These are phyloP conservation scores for Didymosphaeria variabile DNA, from an alignment of 2,329 filamentous ascomycete genomes.

Conservation along the genomic window DNA sequence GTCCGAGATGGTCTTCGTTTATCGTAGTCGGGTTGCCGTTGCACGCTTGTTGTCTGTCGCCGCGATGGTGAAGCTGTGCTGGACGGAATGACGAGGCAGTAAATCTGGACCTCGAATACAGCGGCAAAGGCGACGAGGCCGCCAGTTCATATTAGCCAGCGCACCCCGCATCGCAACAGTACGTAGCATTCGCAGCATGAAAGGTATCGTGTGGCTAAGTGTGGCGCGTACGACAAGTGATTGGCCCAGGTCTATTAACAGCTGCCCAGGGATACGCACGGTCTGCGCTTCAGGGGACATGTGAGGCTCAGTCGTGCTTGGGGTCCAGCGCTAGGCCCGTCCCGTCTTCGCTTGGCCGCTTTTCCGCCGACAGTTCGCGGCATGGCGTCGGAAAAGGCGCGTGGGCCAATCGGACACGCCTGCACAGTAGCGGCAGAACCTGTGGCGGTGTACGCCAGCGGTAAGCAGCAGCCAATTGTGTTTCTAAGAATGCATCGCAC, in stretches of 20 bases:
- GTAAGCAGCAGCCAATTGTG: conserved; percentile 7
- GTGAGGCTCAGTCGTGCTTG: conserved; percentile 12
- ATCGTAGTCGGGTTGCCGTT: neutral
- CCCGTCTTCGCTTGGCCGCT: neutral
- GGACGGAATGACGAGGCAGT: conserved; percentile 1
- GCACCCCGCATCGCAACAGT: conserved; percentile 14
- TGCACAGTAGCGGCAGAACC: conserved; percentile 9
- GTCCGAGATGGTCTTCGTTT: neutral
- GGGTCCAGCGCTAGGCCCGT: conserved; percentile 6
- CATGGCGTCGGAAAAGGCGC: conserved; percentile 2
- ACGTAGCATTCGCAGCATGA: conserved; percentile 11
- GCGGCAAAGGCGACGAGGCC: conserved; percentile 14
- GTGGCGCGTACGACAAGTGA: conserved; percentile 12
- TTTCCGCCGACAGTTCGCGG: conserved; percentile 10
- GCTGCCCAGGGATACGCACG: conserved; percentile 7
- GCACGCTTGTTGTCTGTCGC: conserved; percentile 2
- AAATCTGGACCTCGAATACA: conserved; percentile 8
- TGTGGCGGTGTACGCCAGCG: conserved; percentile 13
- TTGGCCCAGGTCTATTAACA: conserved; percentile 14
- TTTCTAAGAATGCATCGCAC: conserved; percentile 1
- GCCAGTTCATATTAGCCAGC: conserved; percentile 18
- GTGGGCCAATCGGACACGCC: conserved; percentile 6
- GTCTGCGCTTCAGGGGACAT: conserved; percentile 3
- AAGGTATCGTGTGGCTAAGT: conserved; percentile 15
- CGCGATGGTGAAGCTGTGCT: neutral